Percentiles rank a stretch among this genome's conserved stretches.
Conservation (phyloP, 768 basidiomycete genomes). For the Amanita subjunquillea region DNA sequence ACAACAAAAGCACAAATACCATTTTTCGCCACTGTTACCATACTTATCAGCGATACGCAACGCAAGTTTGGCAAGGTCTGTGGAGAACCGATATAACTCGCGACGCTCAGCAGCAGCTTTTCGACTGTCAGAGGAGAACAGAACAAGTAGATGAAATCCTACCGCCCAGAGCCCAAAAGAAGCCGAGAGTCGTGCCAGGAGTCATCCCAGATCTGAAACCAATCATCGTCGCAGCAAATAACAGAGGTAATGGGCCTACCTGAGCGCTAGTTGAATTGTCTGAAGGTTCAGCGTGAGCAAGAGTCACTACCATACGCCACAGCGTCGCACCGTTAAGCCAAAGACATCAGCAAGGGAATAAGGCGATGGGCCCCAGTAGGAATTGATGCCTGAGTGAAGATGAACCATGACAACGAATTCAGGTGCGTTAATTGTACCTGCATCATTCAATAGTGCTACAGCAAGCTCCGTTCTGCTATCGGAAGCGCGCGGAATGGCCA, state of each 20-base stretch:
- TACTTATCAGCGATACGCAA: constrained; percentile 57
- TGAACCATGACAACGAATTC: neutral
- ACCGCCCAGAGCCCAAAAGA: constrained; percentile 67
- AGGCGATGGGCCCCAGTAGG: constrained; percentile 56
- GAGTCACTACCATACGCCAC: neutral
- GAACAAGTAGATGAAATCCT: constrained; percentile 3
- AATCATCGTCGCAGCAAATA: neutral
- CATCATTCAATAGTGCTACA: constrained; percentile 58
- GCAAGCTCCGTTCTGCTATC: constrained; percentile 53
- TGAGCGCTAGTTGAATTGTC: constrained; percentile 56
- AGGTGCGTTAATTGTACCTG: constrained; percentile 27
- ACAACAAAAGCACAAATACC: constrained; percentile 23
- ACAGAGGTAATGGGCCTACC: constrained; percentile 23
- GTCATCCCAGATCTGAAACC: constrained; percentile 50
- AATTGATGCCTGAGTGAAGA: constrained; percentile 42
- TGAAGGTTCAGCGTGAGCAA: constrained; percentile 13
- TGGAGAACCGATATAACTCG: constrained; percentile 58
- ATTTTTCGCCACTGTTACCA: constrained; percentile 58
- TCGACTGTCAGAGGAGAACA: constrained; percentile 3
- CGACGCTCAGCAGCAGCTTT: constrained; percentile 49
- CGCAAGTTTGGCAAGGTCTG: constrained; percentile 56
- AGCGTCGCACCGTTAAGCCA: constrained; percentile 42
- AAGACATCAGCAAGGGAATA: constrained; percentile 51
- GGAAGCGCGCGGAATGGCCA: constrained; percentile 49
- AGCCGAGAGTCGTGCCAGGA: constrained; percentile 57